Percentiles rank a stretch among this genome's conserved stretches.
Evolutionary conservation across 257 asterid genomes (phyloP).

Genomic region (Gentiana dahurica): DNA sequence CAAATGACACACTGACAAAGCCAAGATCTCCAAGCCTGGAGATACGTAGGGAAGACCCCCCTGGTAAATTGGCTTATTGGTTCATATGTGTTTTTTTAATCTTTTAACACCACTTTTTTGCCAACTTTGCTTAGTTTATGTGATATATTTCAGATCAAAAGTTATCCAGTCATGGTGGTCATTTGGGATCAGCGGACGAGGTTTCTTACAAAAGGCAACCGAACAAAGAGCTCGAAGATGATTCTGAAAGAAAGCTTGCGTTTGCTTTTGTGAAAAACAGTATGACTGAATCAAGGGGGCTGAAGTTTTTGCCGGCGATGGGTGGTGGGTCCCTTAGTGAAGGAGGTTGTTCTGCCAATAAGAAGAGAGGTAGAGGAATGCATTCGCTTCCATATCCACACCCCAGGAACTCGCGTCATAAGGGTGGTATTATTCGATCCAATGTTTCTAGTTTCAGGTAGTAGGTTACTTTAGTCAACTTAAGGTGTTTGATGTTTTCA

Average conservation of each 20-base stretch:
- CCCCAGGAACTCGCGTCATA: conserved; percentile 15
- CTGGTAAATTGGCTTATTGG: conserved; percentile 29
- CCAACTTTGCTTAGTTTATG: neutral
- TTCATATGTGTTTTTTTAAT: neutral
- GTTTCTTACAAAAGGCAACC: conserved; percentile 54
- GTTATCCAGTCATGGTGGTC: conserved; percentile 28
- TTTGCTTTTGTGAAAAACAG: conserved; percentile 29
- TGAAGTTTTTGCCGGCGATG: conserved; percentile 52
- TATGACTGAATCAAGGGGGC: conserved; percentile 42
- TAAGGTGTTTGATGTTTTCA: too few relatives aligned
- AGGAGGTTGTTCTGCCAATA: conserved; percentile 18
- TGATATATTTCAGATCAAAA: conserved; percentile 23
- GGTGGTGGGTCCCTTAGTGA: conserved; percentile 22
- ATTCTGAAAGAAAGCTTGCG: conserved; percentile 46
- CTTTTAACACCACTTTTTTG: neutral
- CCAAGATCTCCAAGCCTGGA: conserved; percentile 76
- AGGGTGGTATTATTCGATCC: conserved; percentile 20
- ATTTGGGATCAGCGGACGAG: conserved; percentile 19
- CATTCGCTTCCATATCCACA: conserved; percentile 15
- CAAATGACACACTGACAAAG: conserved; percentile 6
- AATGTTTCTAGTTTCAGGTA: conserved; percentile 22
- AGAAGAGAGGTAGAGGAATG: conserved; percentile 41
- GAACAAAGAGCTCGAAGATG: conserved; percentile 51
- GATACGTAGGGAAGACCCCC: conserved; percentile 54
- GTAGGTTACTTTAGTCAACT: conserved; percentile 7